A percentile compares a stretch with the other conserved stretches of the same genome.
Evolutionary conservation across 768 basidiomycete species (phyloP).

Genomic region (Tulasnella sp.): DNA sequence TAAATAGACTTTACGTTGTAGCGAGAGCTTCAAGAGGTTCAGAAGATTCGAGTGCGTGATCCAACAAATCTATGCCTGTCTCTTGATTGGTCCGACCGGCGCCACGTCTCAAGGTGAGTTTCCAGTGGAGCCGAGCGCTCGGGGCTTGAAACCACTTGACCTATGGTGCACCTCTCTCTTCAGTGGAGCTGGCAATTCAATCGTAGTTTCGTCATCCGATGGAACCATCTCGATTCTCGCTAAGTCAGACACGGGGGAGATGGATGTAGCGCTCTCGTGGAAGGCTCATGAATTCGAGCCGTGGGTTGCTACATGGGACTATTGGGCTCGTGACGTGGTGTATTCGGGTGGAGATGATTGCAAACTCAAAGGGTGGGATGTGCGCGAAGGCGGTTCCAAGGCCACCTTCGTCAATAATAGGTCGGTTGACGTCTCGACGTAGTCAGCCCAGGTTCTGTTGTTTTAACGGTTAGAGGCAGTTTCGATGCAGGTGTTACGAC

Average conservation of each 20-base stretch:
- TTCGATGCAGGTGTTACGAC: slow-evolving; percentile 90
- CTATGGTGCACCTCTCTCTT: neutral
- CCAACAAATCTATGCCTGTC: slow-evolving; percentile 66
- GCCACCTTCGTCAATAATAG: slow-evolving; percentile 67
- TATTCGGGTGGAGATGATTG: slow-evolving; percentile 95
- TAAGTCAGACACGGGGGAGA: slow-evolving; percentile 34
- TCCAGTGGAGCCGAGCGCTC: neutral
- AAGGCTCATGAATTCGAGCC: slow-evolving; percentile 87
- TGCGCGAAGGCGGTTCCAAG: slow-evolving; percentile 46
- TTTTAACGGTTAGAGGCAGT: slow-evolving; percentile 33
- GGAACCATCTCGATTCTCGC: slow-evolving; percentile 57
- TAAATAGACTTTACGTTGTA: no score
- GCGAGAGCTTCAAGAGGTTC: slow-evolving; percentile 21
- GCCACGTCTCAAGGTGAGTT: slow-evolving; percentile 21
- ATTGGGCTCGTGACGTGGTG: slow-evolving; percentile 67
- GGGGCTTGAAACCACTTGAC: no score
- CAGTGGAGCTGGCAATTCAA: slow-evolving; percentile 15
- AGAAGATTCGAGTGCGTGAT: slow-evolving; percentile 27
- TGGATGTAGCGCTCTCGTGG: slow-evolving; percentile 53
- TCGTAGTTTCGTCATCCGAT: slow-evolving; percentile 76
- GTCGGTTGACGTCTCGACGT: no score
- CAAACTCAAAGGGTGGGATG: slow-evolving; percentile 84
- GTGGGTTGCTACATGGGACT: slow-evolving; percentile 88
- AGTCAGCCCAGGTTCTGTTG: neutral
- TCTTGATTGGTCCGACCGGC: slow-evolving; percentile 83